Conservation (phyloP, 2,329 filamentous ascomycete species). For the Aspergillus uvarum region DNA sequence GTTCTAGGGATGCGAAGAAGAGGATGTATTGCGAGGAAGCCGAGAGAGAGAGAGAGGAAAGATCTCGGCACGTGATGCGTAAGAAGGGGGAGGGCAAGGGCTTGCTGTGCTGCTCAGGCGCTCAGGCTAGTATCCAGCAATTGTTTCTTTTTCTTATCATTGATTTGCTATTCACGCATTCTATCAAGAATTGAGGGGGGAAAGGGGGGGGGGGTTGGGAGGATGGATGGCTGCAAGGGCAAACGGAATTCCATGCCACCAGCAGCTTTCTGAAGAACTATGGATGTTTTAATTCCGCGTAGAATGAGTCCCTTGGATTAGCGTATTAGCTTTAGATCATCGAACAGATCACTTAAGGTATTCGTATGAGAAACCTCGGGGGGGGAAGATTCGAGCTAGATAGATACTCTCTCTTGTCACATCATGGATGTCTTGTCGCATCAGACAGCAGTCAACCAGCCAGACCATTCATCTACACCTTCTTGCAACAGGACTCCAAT, state of each 20-base stretch:
- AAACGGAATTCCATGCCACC: neutral
- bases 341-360: too few species aligned
- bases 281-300: too few species aligned
- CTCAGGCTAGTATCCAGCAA: neutral
- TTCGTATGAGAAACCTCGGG: too few species aligned
- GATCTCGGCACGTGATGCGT: constrained; percentile 10
- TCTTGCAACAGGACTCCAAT: too few species aligned
- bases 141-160: neutral
- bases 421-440: too few species aligned
- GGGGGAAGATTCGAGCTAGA: too few species aligned
- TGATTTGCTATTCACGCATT: neutral
- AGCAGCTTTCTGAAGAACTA: neutral
- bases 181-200: neutral
- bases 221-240: constrained; percentile 1
- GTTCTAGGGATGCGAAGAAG: constrained; percentile 4
- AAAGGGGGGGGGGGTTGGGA: neutral
- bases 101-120: neutral
- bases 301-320: too few species aligned
- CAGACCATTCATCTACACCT: too few species aligned
- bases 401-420: too few species aligned
- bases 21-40: neutral
- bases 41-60: neutral
- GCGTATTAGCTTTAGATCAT: too few species aligned
- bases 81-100: neutral
- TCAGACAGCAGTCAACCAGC: too few species aligned